Conservation (phyloP, 805 yeast species). For the Myxozyma kluyveri region DNA sequence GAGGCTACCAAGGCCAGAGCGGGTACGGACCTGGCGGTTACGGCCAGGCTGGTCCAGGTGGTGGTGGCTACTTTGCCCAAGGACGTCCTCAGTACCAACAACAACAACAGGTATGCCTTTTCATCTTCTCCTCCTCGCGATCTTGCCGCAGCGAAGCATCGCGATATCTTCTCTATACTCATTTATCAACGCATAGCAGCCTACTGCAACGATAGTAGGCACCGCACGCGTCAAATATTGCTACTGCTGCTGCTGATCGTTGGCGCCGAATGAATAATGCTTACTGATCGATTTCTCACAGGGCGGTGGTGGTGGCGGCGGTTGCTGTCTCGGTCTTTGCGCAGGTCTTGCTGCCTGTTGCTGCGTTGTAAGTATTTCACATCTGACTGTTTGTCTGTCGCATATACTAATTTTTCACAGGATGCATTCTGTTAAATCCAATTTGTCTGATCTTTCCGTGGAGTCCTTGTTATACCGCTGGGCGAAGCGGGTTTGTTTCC, state of each 20-base stretch:
- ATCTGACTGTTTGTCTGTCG: not conserved
- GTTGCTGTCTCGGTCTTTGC: constrained; percentile 17
- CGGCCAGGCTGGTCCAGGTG: constrained; percentile 8
- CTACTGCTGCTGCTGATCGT: constrained; percentile 1
- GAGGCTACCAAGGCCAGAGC: constrained; percentile 10
- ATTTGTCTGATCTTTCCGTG: no score
- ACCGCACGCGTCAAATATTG: constrained; percentile 2
- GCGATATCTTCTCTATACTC: no score
- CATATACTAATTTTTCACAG: not conserved
- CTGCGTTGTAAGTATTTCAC: constrained; percentile 8
- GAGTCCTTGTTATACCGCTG: no score
- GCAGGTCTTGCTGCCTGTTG: constrained; percentile 19
- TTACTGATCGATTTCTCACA: not conserved
- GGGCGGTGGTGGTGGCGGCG: constrained; percentile 8
- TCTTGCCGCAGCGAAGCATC: no score
- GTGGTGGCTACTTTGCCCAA: constrained; percentile 6
- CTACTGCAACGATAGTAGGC: not conserved
- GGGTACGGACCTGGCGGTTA: constrained; percentile 9
- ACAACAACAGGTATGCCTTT: constrained; percentile 7
- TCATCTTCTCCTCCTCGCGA: no score
- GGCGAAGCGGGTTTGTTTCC: no score
- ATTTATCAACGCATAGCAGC: not conserved
- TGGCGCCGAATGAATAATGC: not conserved
- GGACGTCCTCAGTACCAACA: constrained; percentile 11
- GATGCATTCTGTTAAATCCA: not conserved